Evolutionary conservation across 2,329 filamentous ascomycete genomes (phyloP).

Genomic region (Juglanconis oblonga): DNA sequence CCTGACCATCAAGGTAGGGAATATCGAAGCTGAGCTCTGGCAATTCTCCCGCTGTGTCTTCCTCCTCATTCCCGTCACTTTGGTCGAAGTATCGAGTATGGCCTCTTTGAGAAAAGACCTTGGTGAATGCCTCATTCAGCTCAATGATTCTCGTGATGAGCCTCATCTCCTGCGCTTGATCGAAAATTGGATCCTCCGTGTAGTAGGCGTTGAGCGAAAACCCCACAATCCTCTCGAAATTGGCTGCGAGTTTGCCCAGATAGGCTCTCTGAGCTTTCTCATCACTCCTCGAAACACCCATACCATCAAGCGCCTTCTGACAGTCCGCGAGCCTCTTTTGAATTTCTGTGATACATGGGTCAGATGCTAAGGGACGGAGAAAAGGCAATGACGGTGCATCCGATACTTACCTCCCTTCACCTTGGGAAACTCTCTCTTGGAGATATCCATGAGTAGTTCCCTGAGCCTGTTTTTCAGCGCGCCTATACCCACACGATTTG

Average conservation of each 20-base stretch:
- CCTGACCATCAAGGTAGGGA: slow-evolving; percentile 1
- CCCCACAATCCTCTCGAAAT: slow-evolving; percentile 27
- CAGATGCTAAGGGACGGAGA: no score
- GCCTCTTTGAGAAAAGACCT: slow-evolving; percentile 25
- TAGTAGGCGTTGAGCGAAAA: slow-evolving; percentile 36
- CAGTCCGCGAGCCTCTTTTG: slow-evolving; percentile 10
- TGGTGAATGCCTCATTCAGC: slow-evolving; percentile 35
- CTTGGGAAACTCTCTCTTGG: slow-evolving; percentile 35
- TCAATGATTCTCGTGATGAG: slow-evolving; percentile 37
- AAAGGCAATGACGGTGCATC: background rate
- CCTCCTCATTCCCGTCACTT: slow-evolving; percentile 1
- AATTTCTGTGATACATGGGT: background rate
- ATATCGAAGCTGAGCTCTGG: slow-evolving; percentile 5
- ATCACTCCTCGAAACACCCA: slow-evolving; percentile 31
- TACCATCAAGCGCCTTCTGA: slow-evolving; percentile 19
- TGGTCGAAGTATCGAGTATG: slow-evolving; percentile 26
- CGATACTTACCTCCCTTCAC: slow-evolving; percentile 22
- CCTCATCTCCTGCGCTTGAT: slow-evolving; percentile 23
- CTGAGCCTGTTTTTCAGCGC: slow-evolving; percentile 35
- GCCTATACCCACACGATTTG: slow-evolving; percentile 31
- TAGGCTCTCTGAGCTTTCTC: slow-evolving; percentile 32
- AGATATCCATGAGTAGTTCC: slow-evolving; percentile 37
- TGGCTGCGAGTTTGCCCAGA: slow-evolving; percentile 31
- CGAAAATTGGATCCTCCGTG: slow-evolving; percentile 28
- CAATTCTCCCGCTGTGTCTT: slow-evolving; percentile 20